These are phyloP conservation scores for Fusarium xylarioides DNA, from an alignment of 2,329 filamentous ascomycete genomes.

Conservation along the genomic window DNA sequence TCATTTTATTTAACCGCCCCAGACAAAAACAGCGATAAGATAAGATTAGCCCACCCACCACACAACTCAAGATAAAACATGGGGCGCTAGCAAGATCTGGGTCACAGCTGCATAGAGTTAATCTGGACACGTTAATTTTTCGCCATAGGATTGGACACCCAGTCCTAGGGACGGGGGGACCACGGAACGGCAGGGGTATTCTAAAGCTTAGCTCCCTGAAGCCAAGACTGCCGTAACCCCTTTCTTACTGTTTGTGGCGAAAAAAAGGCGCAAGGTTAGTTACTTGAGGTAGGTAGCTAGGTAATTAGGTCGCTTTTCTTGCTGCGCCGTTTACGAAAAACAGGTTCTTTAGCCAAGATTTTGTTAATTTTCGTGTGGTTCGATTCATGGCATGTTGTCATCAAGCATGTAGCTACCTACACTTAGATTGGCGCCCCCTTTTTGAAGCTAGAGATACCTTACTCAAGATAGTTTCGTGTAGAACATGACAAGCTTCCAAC, in stretches of 20 bases:
- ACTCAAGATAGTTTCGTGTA: not conserved
- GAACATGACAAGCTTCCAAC: not conserved
- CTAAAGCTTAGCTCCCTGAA: constrained; percentile 16
- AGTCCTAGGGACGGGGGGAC: not conserved
- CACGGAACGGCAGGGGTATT: not conserved
- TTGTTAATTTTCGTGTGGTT: not conserved
- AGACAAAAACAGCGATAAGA: not conserved
- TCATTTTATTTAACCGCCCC: not conserved
- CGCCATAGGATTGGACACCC: not conserved
- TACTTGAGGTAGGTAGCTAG: no score
- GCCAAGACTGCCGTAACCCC: not conserved
- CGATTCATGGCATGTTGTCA: constrained; percentile 6
- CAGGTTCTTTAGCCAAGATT: not conserved
- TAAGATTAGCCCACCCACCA: not conserved
- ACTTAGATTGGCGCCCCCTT: not conserved
- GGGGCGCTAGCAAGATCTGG: constrained; percentile 11
- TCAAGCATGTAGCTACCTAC: not conserved
- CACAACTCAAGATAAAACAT: not conserved
- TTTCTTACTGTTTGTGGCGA: not conserved
- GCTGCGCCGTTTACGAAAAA: not conserved
- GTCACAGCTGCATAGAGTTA: constrained; percentile 10
- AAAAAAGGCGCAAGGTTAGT: not conserved
- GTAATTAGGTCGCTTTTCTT: no score
- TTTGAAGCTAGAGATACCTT: not conserved
- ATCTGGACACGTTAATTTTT: constrained; percentile 22